These are phyloP conservation scores for Paramecium pentaurelia DNA, from an alignment of 73 alveolate species.

Conservation along the genomic window DNA sequence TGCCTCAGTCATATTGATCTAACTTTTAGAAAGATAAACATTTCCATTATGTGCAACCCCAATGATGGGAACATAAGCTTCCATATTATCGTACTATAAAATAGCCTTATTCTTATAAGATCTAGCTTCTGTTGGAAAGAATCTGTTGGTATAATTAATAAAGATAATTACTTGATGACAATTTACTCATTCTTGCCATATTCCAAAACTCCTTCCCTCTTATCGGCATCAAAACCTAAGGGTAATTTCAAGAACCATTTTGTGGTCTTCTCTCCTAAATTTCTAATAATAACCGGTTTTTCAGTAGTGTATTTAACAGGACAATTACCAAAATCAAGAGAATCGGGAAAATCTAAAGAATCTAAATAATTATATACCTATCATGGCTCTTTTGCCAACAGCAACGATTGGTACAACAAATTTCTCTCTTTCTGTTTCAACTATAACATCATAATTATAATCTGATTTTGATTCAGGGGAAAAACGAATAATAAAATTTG, in stretches of 20 bases:
- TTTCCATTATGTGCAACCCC: slow-evolving; percentile 98
- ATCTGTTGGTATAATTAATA: slow-evolving; percentile 76
- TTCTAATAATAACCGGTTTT: slow-evolving; percentile 97
- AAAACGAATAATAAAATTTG: slow-evolving; percentile 87
- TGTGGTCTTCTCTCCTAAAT: slow-evolving; percentile 99
- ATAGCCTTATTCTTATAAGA: slow-evolving; percentile 89
- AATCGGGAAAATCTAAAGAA: slow-evolving; percentile 93
- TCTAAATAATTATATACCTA: neutral
- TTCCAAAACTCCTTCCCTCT: slow-evolving; percentile 87
- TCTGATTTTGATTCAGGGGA: slow-evolving; percentile 98
- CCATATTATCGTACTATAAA: slow-evolving; percentile 93
- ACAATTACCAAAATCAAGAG: slow-evolving; percentile 96
- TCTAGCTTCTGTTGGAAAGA: slow-evolving; percentile 93
- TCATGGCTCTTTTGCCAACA: slow-evolving; percentile 71
- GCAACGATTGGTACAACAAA: slow-evolving; percentile 99
- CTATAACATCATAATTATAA: slow-evolving; percentile 93
- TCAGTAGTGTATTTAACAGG: slow-evolving; percentile 99
- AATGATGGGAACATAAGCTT: slow-evolving; percentile 86
- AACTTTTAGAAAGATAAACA: slow-evolving; percentile 92
- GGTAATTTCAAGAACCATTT: slow-evolving; percentile 97
- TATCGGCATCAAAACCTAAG: slow-evolving; percentile 78
- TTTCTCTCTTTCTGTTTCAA: slow-evolving; percentile 98
- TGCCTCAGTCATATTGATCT: slow-evolving; percentile 96
- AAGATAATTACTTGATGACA: slow-evolving; percentile 71
- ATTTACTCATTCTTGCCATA: slow-evolving; percentile 65